Evolutionary conservation across 352 stramenopile genomes (phyloP).

Genomic region (Pythium rhizo-oryzae): DNA sequence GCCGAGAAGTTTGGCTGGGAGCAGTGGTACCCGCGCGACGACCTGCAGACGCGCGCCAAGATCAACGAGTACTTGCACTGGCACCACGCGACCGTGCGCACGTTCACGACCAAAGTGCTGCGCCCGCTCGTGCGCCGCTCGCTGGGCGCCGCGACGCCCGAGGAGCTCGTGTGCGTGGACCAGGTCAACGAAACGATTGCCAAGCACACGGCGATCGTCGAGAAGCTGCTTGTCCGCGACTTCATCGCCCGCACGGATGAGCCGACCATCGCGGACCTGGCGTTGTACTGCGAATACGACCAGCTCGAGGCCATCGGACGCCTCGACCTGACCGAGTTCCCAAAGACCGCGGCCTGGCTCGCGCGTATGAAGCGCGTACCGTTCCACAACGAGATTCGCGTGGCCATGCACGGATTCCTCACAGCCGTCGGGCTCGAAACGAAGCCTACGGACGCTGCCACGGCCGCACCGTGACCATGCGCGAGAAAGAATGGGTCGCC

Average conservation of each 20-base stretch:
- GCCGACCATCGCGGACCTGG: slow-evolving; percentile 63
- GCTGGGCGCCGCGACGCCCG: background rate
- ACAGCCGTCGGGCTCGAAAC: background rate
- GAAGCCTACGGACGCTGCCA: background rate
- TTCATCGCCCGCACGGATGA: slow-evolving; percentile 51
- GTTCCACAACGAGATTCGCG: slow-evolving; percentile 58
- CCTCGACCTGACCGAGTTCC: slow-evolving; percentile 50
- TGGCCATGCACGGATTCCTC: slow-evolving; percentile 24
- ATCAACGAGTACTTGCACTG: slow-evolving; percentile 73
- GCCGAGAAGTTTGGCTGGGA: slow-evolving; percentile 49
- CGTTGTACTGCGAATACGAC: slow-evolving; percentile 63
- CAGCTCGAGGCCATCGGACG: slow-evolving; percentile 59
- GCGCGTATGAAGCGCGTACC: slow-evolving; percentile 30
- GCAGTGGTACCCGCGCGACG: slow-evolving; percentile 46
- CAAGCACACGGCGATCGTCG: slow-evolving; percentile 19
- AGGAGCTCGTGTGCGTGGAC: slow-evolving; percentile 28
- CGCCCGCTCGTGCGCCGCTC: background rate
- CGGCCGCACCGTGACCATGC: no score
- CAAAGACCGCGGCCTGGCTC: slow-evolving; percentile 34
- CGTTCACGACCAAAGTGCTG: slow-evolving; percentile 35
- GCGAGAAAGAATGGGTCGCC: no score
- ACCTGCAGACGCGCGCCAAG: slow-evolving; percentile 41
- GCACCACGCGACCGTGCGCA: slow-evolving; percentile 62
- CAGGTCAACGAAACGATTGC: slow-evolving; percentile 31
- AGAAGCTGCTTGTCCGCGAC: slow-evolving; percentile 28